Percentiles rank a stretch among this genome's conserved stretches.
These are phyloP conservation scores for Boletus rubroflammeus DNA, from an alignment of 768 basidiomycete genomes.

Conservation along the genomic window DNA sequence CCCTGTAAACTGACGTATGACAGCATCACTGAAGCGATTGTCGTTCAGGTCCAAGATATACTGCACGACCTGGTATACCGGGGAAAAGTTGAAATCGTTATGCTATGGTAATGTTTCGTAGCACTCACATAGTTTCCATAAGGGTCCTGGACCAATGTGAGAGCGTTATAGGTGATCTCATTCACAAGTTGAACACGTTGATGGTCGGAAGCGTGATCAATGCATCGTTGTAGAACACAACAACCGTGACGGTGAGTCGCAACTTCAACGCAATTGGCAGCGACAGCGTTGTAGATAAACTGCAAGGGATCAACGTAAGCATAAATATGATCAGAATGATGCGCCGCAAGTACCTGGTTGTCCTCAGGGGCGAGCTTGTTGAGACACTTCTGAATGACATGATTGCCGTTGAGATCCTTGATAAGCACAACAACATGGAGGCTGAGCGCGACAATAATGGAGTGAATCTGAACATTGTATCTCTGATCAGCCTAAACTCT, in stretches of 20 bases:
- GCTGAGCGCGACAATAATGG: slow-evolving; percentile 94
- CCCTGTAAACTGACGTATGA: slow-evolving; percentile 96
- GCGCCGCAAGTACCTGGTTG: slow-evolving; percentile 67
- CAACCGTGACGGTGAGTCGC: slow-evolving; percentile 98
- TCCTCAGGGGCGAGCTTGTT: slow-evolving; percentile 98
- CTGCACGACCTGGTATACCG: slow-evolving; percentile 74
- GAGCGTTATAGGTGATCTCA: slow-evolving; percentile 97
- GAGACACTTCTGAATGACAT: slow-evolving; percentile 98
- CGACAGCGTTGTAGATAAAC: slow-evolving; percentile 99
- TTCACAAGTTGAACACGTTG: slow-evolving; percentile 96
- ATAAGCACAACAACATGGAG: slow-evolving; percentile 98
- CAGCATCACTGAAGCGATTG: slow-evolving; percentile 94
- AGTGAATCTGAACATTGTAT: slow-evolving; percentile 90
- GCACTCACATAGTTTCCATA: slow-evolving; percentile 82
- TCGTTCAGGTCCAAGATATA: slow-evolving; percentile 98
- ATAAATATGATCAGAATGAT: neutral
- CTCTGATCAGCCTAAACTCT: slow-evolving; percentile 69
- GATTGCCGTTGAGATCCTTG: slow-evolving; percentile 97
- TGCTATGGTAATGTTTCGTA: neutral
- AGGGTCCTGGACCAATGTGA: slow-evolving; percentile 97
- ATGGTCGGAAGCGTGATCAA: slow-evolving; percentile 95
- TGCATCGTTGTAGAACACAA: slow-evolving; percentile 96
- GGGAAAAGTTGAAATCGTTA: neutral
- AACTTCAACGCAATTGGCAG: slow-evolving; percentile 97
- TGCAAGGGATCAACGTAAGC: slow-evolving; percentile 26